phyloP scores from a whole-genome alignment of 208 protist species.

The Leptomonas seymouri region DNA sequence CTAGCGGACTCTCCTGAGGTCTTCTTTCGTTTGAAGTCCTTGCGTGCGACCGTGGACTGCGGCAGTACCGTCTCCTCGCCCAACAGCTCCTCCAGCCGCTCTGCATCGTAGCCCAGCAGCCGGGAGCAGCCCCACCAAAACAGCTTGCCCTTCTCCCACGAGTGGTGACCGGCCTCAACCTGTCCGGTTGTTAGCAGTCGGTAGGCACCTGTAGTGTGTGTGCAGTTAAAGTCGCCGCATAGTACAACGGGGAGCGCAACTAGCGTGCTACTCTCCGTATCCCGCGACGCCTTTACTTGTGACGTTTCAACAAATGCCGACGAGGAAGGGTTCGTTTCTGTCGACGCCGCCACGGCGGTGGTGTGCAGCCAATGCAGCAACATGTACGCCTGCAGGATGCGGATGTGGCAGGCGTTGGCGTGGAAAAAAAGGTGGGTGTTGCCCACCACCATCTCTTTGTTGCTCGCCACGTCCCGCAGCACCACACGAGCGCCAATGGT shows the following conservation, averaged over 20 bases:
- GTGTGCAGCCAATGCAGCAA: constrained; percentile 46
- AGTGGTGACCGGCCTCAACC: constrained; percentile 63
- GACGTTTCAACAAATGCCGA: background rate
- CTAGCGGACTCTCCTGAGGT: constrained; percentile 1
- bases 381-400: constrained; percentile 85
- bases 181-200: constrained; percentile 76
- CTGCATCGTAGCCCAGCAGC: constrained; percentile 61
- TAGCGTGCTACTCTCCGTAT: no score
- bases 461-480: constrained; percentile 47
- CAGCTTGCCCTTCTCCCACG: constrained; percentile 85
- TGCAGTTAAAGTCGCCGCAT: constrained; percentile 92
- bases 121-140: constrained; percentile 88
- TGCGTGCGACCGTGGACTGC: constrained; percentile 13
- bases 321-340: background rate
- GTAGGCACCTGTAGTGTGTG: constrained; percentile 80
- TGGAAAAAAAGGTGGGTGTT: constrained; percentile 95
- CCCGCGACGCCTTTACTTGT: no score
- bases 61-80: constrained; percentile 23
- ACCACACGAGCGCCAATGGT: constrained; percentile 50
- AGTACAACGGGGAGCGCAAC: constrained; percentile 50
- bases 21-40: constrained; percentile 25
- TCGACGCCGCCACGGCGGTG: background rate
- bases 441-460: constrained; percentile 67
- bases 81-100: constrained; percentile 38
- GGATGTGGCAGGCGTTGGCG: constrained; percentile 89